Evolutionary conservation across 1,284 basidiomycete genomes (phyloP).

Genomic region (Sutorius eximius): DNA sequence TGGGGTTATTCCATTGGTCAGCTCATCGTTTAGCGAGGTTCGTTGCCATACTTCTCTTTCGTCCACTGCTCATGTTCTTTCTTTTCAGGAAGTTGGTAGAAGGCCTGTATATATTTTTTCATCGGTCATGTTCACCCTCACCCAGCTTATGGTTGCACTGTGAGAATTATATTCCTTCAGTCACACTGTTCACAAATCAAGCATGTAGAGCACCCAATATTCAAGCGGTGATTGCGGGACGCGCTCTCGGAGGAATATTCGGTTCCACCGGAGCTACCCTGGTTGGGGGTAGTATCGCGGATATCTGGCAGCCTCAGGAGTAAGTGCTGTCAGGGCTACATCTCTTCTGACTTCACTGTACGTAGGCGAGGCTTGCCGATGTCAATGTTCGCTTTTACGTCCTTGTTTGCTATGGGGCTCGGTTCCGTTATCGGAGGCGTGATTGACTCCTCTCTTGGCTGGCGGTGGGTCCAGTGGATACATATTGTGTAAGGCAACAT

Average conservation of each 20-base stretch:
- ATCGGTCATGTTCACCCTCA: conserved; percentile 37
- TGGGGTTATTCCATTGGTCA: conserved; percentile 44
- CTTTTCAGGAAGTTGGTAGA: conserved; percentile 44
- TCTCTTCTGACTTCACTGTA: neutral
- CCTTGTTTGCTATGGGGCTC: conserved; percentile 49
- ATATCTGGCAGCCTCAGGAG: conserved; percentile 36
- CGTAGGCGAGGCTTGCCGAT: conserved; percentile 57
- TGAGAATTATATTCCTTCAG: conserved; percentile 26
- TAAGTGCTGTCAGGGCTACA: conserved; percentile 4
- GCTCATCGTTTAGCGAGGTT: conserved; percentile 48
- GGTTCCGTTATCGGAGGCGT: conserved; percentile 56
- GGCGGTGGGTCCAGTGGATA: conserved; percentile 72
- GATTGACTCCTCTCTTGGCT: conserved; percentile 54
- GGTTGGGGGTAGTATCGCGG: conserved; percentile 62
- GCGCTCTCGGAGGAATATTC: conserved; percentile 27
- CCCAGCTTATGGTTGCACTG: conserved; percentile 42
- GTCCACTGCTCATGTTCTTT: neutral
- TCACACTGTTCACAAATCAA: neutral
- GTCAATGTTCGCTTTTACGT: conserved; percentile 49
- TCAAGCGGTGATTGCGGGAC: conserved; percentile 18
- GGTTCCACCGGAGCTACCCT: conserved; percentile 57
- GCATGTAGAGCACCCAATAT: conserved; percentile 32
- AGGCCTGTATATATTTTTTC: conserved; percentile 47
- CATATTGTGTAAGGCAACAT: conserved; percentile 44
- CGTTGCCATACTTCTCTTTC: neutral